Base-by-base conservation (phyloP, 2,329 filamentous ascomycete genomes). In the Chalara sp. region DNA sequence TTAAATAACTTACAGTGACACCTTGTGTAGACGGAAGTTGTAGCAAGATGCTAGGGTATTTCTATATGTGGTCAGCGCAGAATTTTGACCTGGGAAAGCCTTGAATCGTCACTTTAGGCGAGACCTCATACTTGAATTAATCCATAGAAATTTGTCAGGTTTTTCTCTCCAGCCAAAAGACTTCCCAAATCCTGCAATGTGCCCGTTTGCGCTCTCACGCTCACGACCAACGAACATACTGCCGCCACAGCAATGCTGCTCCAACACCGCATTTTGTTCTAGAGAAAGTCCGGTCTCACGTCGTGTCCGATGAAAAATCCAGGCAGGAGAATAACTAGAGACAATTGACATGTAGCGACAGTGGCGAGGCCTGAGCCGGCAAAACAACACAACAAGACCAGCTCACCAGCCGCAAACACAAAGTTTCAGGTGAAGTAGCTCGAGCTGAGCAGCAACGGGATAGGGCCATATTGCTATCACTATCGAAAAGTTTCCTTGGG, bases 101-200 rank as follows among this genome's bases (percentile, higher is more conserved):
- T 21, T 21, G 3, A 21, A 21, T 21, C 21, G 3, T 21, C 21
- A 21, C 21, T 21, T 8, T 2, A 37, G n/a, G 35, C 11, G n/a
- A 42, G 32, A 37, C 2, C 31, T 52, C 58, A 32, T 59, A 72
- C 72, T 65, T 72, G 66, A 54, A 76, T 68, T 46, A 76, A 60
- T 13, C 65, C 62, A 54, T 72, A 70, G 55, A 70, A 76, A 2
- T 67, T 75, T 6, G 67, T 70, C 37, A 76, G 63, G 46, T 75
- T 71, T 49, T 64, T 63, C 46, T 73, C 65, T 4, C 59, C 62
- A 5, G 65, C 59, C 10, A 76, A 57, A 28, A 74, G 64, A 6
- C 62, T 63, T 2, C 70, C 71, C 44, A 76, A 56, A 53, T 73
- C 70, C 31, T 44, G 28, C 37, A 59, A 44, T 11, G 53, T 52